These are phyloP conservation scores for Zygosaccharomyces rouxii DNA, from an alignment of 805 yeast species.

Conservation along the genomic window DNA sequence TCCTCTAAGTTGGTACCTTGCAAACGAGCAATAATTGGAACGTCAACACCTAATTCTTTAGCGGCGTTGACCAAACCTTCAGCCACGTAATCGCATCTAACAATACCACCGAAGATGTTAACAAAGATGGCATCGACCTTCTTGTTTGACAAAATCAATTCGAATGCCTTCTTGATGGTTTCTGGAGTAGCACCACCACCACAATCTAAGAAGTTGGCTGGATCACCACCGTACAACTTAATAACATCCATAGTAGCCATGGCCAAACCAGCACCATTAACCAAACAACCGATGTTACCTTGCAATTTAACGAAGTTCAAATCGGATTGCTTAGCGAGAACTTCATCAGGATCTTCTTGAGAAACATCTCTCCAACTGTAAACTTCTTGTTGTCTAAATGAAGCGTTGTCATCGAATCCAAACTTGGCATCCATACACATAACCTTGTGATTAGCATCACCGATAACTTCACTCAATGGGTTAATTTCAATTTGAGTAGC, in stretches of 20 bases:
- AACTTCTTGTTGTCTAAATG: conserved; percentile 90
- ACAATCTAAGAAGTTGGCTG: conserved; percentile 98
- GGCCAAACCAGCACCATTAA: conserved; percentile 99
- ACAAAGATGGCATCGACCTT: conserved; percentile 93
- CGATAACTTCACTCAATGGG: conserved; percentile 91
- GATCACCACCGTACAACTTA: conserved; percentile 96
- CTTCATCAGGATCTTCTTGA: conserved; percentile 98
- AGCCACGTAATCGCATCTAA: conserved; percentile 98
- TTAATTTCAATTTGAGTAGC: conserved; percentile 98
- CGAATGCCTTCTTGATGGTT: conserved; percentile 95
- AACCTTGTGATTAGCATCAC: conserved; percentile 51
- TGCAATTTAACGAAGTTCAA: conserved; percentile 95
- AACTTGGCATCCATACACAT: conserved; percentile 99
- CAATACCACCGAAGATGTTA: conserved; percentile 99
- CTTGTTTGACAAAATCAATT: conserved; percentile 82
- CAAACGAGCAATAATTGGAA: conserved; percentile 96
- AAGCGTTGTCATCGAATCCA: conserved; percentile 95
- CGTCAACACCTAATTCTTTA: conserved; percentile 80
- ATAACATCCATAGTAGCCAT: conserved; percentile 99
- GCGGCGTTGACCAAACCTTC: conserved; percentile 95
- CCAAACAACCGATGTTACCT: conserved; percentile 98
- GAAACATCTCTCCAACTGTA: conserved; percentile 95
- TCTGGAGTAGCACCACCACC: conserved; percentile 99
- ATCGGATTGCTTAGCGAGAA: conserved; percentile 82
- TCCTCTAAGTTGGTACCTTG: conserved; percentile 95